These are phyloP conservation scores for Lactifluus echinatus DNA, from an alignment of 768 basidiomycete genomes.

Conservation along the genomic window DNA sequence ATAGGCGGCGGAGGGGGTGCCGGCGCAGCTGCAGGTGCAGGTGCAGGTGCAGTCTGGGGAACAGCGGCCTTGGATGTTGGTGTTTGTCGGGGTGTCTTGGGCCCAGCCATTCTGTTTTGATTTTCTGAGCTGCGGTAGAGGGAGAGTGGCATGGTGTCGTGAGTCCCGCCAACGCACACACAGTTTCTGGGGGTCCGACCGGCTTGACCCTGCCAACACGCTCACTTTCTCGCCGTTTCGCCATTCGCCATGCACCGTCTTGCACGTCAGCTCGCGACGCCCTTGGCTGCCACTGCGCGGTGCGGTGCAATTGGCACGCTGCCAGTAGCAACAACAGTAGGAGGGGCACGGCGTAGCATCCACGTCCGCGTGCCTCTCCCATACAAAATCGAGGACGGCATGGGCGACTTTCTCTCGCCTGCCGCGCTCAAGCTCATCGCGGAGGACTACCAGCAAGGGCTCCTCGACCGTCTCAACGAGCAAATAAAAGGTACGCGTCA, in stretches of 20 bases:
- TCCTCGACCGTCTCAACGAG: constrained; percentile 68
- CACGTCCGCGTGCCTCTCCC: constrained; percentile 50
- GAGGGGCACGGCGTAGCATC: constrained; percentile 26
- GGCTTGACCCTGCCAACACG: too few relatives aligned
- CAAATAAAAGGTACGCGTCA: constrained; percentile 56
- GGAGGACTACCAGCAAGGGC: constrained; percentile 79
- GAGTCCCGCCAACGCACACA: neutral
- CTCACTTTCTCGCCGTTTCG: neutral
- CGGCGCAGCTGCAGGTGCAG: neutral
- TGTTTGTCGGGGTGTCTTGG: constrained; percentile 27
- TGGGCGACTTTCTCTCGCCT: constrained; percentile 73
- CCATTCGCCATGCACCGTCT: constrained; percentile 14
- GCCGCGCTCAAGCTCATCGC: constrained; percentile 62
- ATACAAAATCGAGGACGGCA: constrained; percentile 60
- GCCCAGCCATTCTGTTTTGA: constrained; percentile 31
- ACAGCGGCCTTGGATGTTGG: constrained; percentile 5
- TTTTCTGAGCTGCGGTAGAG: neutral
- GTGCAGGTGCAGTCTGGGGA: neutral
- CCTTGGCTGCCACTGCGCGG: neutral
- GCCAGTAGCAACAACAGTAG: neutral
- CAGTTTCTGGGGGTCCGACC: neutral
- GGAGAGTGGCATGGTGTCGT: neutral
- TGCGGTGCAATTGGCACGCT: neutral
- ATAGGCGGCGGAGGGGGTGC: neutral
- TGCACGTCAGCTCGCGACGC: constrained; percentile 1